These are phyloP conservation scores for Carallia brachiata DNA, from an alignment of 345 rosid species.

Conservation along the genomic window DNA sequence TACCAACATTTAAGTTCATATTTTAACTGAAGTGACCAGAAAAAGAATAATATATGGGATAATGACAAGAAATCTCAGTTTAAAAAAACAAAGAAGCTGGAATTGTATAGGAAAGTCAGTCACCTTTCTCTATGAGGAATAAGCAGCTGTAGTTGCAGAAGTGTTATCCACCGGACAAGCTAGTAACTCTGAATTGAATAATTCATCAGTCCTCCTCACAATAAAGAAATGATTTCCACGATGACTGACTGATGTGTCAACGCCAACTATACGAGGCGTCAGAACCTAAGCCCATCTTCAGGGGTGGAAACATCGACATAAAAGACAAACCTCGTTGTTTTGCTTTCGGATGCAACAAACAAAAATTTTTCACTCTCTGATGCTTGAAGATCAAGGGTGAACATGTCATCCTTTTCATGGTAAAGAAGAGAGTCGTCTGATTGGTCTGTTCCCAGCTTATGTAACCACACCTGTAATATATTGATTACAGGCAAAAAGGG, in stretches of 20 bases:
- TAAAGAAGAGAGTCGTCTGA: conserved; percentile 70
- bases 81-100: not conserved
- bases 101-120: not conserved
- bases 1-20: no score
- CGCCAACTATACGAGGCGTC: conserved; percentile 72
- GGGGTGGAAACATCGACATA: conserved; percentile 64
- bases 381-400: conserved; percentile 59
- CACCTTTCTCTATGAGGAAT: conserved; percentile 89
- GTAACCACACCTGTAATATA: conserved; percentile 71
- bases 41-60: not conserved
- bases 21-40: no score
- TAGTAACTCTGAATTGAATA: conserved; percentile 77
- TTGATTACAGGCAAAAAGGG: no score
- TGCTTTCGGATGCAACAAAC: conserved; percentile 72
- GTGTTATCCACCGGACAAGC: conserved; percentile 64
- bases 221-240: conserved; percentile 85
- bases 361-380: conserved; percentile 74
- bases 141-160: conserved; percentile 56
- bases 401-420: conserved; percentile 88
- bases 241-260: conserved; percentile 66
- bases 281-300: conserved; percentile 69
- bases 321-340: conserved; percentile 61
- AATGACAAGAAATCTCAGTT: not conserved
- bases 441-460: conserved; percentile 76
- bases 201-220: conserved; percentile 63